phyloP scores from a whole-genome alignment of 768 basidiomycete genomes.

The Ephemerocybe angulata region DNA sequence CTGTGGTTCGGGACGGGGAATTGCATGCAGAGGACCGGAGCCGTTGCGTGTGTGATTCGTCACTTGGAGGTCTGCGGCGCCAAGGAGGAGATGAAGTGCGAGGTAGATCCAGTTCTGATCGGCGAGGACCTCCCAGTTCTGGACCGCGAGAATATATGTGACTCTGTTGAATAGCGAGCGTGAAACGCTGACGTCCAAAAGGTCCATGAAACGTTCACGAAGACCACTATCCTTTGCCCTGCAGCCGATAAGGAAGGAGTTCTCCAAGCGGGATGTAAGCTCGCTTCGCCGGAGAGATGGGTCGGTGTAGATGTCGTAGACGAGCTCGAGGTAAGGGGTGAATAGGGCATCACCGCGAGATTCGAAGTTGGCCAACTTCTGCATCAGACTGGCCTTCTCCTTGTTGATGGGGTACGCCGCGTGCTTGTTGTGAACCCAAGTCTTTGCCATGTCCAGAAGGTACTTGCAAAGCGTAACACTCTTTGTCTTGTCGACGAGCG shows the following conservation, averaged over 20 bases:
- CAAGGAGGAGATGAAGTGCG: constrained; percentile 84
- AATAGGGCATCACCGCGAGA: constrained; percentile 74
- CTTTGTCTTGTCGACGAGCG: constrained; percentile 87
- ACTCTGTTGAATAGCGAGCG: constrained; percentile 77
- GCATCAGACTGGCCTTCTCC: constrained; percentile 87
- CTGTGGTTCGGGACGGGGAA: constrained; percentile 44
- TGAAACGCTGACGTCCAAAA: constrained; percentile 86
- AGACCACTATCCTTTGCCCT: constrained; percentile 75
- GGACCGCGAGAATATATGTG: constrained; percentile 87
- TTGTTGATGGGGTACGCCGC: constrained; percentile 90
- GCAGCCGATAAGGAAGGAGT: constrained; percentile 89
- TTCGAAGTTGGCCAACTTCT: constrained; percentile 86
- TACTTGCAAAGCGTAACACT: constrained; percentile 74
- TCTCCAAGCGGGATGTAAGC: constrained; percentile 88
- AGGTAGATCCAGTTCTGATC: constrained; percentile 95
- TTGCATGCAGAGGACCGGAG: constrained; percentile 22
- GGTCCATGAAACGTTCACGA: constrained; percentile 82
- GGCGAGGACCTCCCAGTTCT: constrained; percentile 90
- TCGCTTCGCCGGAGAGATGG: constrained; percentile 84
- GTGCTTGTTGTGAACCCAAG: constrained; percentile 85
- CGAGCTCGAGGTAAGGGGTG: constrained; percentile 79
- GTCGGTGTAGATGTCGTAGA: constrained; percentile 93
- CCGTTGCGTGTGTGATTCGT: constrained; percentile 40
- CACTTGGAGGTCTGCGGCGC: constrained; percentile 47
- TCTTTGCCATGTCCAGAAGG: constrained; percentile 79